Percentiles rank a stretch among this genome's conserved stretches.
Conservation (phyloP, 2,329 filamentous ascomycete genomes). For the Claviceps digitariae region DNA sequence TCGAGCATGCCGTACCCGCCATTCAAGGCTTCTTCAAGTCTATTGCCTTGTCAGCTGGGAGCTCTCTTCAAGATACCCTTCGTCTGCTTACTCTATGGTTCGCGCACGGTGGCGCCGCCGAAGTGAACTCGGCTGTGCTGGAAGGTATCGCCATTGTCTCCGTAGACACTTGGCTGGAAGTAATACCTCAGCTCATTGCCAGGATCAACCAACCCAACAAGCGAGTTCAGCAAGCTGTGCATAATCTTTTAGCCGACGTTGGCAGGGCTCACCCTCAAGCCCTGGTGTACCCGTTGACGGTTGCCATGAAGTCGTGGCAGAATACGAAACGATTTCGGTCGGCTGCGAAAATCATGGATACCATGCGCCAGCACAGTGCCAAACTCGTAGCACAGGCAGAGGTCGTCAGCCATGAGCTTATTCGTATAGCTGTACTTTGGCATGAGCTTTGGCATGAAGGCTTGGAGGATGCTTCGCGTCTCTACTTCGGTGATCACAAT, state of each 20-base stretch:
- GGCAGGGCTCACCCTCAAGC: conserved; percentile 92
- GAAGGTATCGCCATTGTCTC: conserved; percentile 87
- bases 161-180: conserved; percentile 96
- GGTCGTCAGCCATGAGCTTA: conserved; percentile 88
- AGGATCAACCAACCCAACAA: conserved; percentile 93
- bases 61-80: conserved; percentile 89
- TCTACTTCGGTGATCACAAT: conserved; percentile 97
- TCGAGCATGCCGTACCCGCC: conserved; percentile 85
- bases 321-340: conserved; percentile 73
- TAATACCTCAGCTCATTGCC: conserved; percentile 93
- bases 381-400: conserved; percentile 91
- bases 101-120: conserved; percentile 72
- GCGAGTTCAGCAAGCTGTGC: conserved; percentile 77
- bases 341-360: conserved; percentile 91
- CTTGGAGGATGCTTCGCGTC: conserved; percentile 84
- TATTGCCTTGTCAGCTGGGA: conserved; percentile 79
- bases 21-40: conserved; percentile 96
- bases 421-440: conserved; percentile 93
- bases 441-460: conserved; percentile 99
- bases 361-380: conserved; percentile 89
- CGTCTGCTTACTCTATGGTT: conserved; percentile 93
- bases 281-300: conserved; percentile 89
- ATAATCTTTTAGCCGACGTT: conserved; percentile 83
- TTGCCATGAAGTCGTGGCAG: conserved; percentile 89
- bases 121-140: conserved; percentile 78